Base-by-base conservation (phyloP, 164 flowering plant genomes). In the Euptelea pleiosperma region DNA sequence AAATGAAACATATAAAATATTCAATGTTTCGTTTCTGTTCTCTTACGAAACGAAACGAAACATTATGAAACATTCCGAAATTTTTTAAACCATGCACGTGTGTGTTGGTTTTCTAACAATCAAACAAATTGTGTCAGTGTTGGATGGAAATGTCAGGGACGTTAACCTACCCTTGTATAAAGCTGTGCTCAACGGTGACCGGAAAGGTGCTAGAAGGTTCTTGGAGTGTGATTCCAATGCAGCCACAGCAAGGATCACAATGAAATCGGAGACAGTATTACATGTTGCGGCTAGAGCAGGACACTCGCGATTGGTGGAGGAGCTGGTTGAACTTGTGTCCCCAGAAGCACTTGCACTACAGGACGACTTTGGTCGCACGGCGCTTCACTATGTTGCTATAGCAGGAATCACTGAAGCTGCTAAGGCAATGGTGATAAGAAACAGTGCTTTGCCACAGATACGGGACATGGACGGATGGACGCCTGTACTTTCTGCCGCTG, bases 121-220 rank as follows among this genome's bases (percentile, higher is more conserved):
- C n/a, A n/a, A n/a, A n/a, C n/a, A n/a, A n/a, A n/a, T n/a, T n/a
- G n/a, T n/a, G n/a, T n/a, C n/a, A n/a, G n/a, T n/a, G n/a, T n/a
- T n/a, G n/a, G 30, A 48, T 39, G 19, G 8, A 12, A 11, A 22
- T 19, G 48, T 0, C 0, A 47, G 18, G 35, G 35, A 55, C 42
- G 9, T 12, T 8, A 55, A 65, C 69, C 29, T 59, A 11, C 57
- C 50, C 18, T 31, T 60, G 42, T 59, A 59, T 41, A 46, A 45
- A 46, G 70, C 70, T 34, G 55, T 53, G 0, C 24, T 66, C 0
- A 44, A 15, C 26, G 64, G 63, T 14, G 60, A 66, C 8, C 53
- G 64, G 70, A 25, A 45, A 6, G 48, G 22, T 5, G 54, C 70
- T 2, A 34, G 21, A 34, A 11, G 1, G 0, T 25, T 60, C 26